Conservation (phyloP, 352 stramenopile species). For the Pythium aquatile region DNA sequence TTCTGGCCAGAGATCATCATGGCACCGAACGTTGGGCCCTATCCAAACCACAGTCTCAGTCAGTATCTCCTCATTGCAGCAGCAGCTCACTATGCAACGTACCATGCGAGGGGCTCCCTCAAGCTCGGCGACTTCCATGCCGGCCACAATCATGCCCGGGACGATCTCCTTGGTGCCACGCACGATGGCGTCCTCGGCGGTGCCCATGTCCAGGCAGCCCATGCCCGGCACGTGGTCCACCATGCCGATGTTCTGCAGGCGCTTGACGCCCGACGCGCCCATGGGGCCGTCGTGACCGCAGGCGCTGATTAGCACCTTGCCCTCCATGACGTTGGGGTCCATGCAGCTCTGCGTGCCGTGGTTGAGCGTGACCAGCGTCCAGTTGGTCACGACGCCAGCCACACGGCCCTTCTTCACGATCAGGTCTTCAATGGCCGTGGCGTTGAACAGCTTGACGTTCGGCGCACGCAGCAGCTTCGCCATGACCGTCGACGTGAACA, state of each 20-base stretch:
- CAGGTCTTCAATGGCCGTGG: slow-evolving; percentile 64
- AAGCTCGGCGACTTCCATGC: slow-evolving; percentile 65
- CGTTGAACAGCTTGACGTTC: slow-evolving; percentile 76
- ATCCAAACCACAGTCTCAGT: neutral
- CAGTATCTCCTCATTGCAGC: neutral
- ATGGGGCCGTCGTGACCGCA: slow-evolving; percentile 65
- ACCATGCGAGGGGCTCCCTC: slow-evolving; percentile 62
- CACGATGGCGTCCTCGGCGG: slow-evolving; percentile 64
- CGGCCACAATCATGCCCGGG: slow-evolving; percentile 58
- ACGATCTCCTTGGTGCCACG: slow-evolving; percentile 62
- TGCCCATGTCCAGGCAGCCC: slow-evolving; percentile 57
- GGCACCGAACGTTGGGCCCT: slow-evolving; percentile 57
- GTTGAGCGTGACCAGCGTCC: slow-evolving; percentile 64
- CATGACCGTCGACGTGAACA: slow-evolving; percentile 70
- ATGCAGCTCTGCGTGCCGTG: slow-evolving; percentile 72
- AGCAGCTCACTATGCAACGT: neutral
- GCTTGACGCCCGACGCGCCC: slow-evolving; percentile 63
- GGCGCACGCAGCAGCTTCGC: slow-evolving; percentile 51
- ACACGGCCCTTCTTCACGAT: slow-evolving; percentile 65
- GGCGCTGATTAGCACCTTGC: slow-evolving; percentile 62
- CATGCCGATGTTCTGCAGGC: slow-evolving; percentile 66
- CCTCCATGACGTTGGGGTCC: slow-evolving; percentile 72
- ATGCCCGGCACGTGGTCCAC: slow-evolving; percentile 56
- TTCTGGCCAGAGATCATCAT: slow-evolving; percentile 76
- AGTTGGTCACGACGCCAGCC: slow-evolving; percentile 68